Percentiles rank a stretch among this genome's conserved stretches.
Evolutionary conservation across 495 filamentous ascomycete species (phyloP).

Genomic region (Filosporella fistucella): DNA sequence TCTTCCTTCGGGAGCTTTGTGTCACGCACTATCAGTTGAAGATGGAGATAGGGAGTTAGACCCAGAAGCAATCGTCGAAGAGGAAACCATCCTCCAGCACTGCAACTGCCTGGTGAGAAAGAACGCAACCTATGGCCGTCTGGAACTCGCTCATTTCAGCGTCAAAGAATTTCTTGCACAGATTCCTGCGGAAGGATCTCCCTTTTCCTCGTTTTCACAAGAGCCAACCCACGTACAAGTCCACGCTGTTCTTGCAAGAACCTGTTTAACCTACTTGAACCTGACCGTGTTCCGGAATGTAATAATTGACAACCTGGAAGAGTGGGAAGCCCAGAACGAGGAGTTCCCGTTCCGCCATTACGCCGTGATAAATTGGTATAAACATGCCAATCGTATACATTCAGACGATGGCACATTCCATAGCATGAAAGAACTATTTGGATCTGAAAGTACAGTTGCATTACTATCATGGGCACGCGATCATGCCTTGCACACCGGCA

Average conservation of each 20-base stretch:
- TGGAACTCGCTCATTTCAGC: conserved; percentile 9
- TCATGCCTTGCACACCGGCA: no score
- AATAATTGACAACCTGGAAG: background rate
- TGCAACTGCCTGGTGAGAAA: conserved; percentile 2
- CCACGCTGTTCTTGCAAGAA: background rate
- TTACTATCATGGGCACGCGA: background rate
- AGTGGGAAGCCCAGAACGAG: background rate
- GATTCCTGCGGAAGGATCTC: background rate
- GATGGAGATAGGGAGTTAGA: background rate
- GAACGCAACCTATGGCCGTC: background rate
- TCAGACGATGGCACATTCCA: background rate
- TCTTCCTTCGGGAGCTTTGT: background rate
- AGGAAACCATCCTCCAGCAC: conserved; percentile 1
- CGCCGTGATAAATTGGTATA: background rate
- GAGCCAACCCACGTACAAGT: background rate
- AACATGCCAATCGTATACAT: background rate
- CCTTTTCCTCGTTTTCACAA: background rate
- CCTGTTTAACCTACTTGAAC: background rate
- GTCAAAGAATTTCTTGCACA: conserved; percentile 7
- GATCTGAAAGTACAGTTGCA: background rate
- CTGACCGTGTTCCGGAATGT: background rate
- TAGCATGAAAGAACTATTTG: background rate
- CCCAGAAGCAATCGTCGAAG: background rate
- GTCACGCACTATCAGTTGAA: background rate
- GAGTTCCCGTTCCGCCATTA: background rate